Percentiles rank a stretch among this genome's conserved stretches.
phyloP scores from a whole-genome alignment of 2,329 filamentous ascomycete species.

The Pleomassaria siparia region DNA sequence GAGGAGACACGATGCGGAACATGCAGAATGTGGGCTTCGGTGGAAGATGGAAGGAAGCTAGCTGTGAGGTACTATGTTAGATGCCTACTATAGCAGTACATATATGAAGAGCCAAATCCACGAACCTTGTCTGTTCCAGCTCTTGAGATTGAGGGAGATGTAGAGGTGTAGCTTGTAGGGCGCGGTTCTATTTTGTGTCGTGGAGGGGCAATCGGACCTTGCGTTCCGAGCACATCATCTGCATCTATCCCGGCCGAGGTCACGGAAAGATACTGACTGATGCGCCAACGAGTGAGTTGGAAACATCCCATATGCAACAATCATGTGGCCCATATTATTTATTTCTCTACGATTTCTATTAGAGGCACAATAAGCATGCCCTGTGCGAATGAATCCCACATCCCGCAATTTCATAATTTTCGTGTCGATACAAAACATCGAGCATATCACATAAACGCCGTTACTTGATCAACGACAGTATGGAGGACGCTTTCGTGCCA shows the following conservation, averaged over 20 bases:
- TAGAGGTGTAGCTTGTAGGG: background rate
- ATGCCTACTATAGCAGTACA: background rate
- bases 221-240: background rate
- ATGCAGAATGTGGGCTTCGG: background rate
- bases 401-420: constrained; percentile 15
- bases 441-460: constrained; percentile 14
- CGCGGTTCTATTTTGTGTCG: background rate
- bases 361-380: no score
- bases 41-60: background rate
- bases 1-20: background rate
- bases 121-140: background rate
- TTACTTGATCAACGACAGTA: constrained; percentile 6
- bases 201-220: background rate
- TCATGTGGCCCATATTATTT: no score
- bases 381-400: no score
- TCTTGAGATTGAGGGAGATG: background rate
- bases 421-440: constrained; percentile 19
- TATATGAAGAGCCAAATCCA: background rate
- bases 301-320: background rate
- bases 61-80: background rate
- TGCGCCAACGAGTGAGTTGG: no score
- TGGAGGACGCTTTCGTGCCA: constrained; percentile 1
- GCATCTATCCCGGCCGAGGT: no score
- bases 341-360: no score
- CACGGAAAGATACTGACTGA: no score